These are phyloP conservation scores for Calycina marina DNA, from an alignment of 2,329 filamentous ascomycete species.

Conservation along the genomic window DNA sequence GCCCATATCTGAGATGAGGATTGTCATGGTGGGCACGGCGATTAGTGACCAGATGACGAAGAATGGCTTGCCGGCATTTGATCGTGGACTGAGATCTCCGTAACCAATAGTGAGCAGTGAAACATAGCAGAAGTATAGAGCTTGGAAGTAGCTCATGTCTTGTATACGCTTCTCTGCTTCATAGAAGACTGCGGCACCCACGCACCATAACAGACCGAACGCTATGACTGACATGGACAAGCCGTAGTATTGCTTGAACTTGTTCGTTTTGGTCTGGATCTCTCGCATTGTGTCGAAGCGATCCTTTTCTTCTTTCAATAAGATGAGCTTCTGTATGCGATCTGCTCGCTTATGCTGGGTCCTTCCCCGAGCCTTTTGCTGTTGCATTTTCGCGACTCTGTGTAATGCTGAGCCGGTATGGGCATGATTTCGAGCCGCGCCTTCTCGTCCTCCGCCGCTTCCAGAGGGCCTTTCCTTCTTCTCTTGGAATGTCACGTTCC, in stretches of 20 bases:
- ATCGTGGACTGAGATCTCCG: slow-evolving; percentile 48
- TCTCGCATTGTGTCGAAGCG: slow-evolving; percentile 50
- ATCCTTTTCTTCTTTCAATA: slow-evolving; percentile 43
- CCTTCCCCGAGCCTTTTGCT: slow-evolving; percentile 6
- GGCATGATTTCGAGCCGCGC: slow-evolving; percentile 9
- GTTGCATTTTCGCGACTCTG: slow-evolving; percentile 17
- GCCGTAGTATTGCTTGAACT: slow-evolving; percentile 47
- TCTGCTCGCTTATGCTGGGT: slow-evolving; percentile 5
- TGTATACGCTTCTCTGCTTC: slow-evolving; percentile 37
- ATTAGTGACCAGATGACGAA: slow-evolving; percentile 58
- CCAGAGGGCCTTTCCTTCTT: slow-evolving; percentile 9
- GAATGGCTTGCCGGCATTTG: slow-evolving; percentile 51
- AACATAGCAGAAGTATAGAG: slow-evolving; percentile 56
- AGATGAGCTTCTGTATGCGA: slow-evolving; percentile 29
- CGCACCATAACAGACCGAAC: slow-evolving; percentile 49
- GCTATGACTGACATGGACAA: slow-evolving; percentile 40
- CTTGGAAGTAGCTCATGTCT: slow-evolving; percentile 44
- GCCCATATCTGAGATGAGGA: slow-evolving; percentile 47
- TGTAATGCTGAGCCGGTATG: slow-evolving; percentile 7
- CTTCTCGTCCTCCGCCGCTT: slow-evolving; percentile 16
- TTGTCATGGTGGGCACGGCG: slow-evolving; percentile 56
- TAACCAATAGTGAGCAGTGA: slow-evolving; percentile 56
- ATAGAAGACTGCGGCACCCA: slow-evolving; percentile 53
- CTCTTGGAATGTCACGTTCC: slow-evolving; percentile 23
- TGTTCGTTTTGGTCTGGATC: slow-evolving; percentile 40